phyloP scores from a whole-genome alignment of 2,329 filamentous ascomycete species.

The Thelonectria rubi region DNA sequence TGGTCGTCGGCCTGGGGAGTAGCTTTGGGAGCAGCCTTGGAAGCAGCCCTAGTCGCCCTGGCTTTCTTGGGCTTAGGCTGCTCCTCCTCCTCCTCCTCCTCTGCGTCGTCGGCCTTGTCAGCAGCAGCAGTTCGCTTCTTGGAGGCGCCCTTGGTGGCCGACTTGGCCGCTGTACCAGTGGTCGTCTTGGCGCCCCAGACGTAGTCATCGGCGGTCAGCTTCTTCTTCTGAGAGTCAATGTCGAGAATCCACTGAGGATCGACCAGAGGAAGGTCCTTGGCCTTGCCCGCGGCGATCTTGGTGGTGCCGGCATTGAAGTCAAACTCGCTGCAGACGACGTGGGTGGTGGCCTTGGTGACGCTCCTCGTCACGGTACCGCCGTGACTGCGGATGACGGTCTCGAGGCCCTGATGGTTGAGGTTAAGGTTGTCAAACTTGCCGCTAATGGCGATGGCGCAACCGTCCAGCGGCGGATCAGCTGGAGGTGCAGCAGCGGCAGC shows the following conservation, averaged over 20 bases:
- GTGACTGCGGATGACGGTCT: conserved; percentile 56
- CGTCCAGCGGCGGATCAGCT: conserved; percentile 52
- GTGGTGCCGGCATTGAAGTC: conserved; percentile 60
- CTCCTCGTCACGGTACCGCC: conserved; percentile 59
- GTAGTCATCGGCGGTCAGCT: conserved; percentile 39
- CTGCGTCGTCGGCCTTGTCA: conserved; percentile 33
- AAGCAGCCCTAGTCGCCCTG: conserved; percentile 33
- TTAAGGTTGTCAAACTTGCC: conserved; percentile 66
- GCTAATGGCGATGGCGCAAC: conserved; percentile 64
- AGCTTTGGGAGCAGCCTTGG: conserved; percentile 34
- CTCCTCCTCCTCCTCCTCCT: conserved; percentile 34
- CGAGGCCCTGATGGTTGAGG: conserved; percentile 60
- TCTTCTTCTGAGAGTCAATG: conserved; percentile 50
- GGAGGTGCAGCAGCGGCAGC: conserved; percentile 33
- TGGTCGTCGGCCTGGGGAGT: conserved; percentile 33
- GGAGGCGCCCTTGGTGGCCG: conserved; percentile 30
- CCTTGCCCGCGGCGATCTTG: conserved; percentile 61
- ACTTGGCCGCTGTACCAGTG: conserved; percentile 35
- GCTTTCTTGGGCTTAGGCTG: conserved; percentile 45
- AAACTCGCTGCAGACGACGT: conserved; percentile 64
- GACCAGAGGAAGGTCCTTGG: conserved; percentile 63
- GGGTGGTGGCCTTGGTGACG: conserved; percentile 61
- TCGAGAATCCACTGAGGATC: conserved; percentile 69
- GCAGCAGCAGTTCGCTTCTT: conserved; percentile 43
- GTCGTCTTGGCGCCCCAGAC: conserved; percentile 43